phyloP scores from a whole-genome alignment of 139 green algal genomes.

The Asterochloris erici region DNA sequence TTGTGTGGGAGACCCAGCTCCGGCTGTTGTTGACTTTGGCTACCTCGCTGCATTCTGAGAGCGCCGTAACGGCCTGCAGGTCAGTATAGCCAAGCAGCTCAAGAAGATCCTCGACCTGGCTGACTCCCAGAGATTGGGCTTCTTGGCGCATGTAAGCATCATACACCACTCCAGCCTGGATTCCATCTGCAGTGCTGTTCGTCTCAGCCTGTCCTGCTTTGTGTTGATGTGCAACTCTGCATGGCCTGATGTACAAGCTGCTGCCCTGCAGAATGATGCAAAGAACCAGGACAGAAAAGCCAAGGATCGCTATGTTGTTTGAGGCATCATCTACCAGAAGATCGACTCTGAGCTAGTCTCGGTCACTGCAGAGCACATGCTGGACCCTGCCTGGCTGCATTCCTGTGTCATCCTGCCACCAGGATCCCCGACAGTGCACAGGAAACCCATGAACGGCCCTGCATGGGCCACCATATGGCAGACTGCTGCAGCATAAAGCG shows the following conservation, averaged over 20 bases:
- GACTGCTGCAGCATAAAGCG: no score
- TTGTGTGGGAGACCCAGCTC: no score
- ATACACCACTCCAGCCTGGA: background rate
- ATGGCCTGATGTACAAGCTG: background rate
- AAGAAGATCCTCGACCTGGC: slow-evolving; percentile 88
- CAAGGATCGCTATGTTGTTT: slow-evolving; percentile 88
- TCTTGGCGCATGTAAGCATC: slow-evolving; percentile 76
- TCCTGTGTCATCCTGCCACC: no score
- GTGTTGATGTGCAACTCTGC: background rate
- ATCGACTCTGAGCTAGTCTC: no score
- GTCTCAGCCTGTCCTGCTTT: background rate
- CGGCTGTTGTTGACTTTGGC: no score
- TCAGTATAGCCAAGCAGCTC: slow-evolving; percentile 83
- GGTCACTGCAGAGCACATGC: no score
- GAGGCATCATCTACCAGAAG: background rate
- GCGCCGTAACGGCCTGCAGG: slow-evolving; percentile 38
- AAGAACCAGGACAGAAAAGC: slow-evolving; percentile 76
- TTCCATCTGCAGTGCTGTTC: background rate
- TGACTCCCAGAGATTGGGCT: slow-evolving; percentile 78
- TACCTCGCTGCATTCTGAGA: no score
- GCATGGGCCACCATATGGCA: no score
- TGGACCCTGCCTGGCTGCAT: no score
- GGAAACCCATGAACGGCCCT: no score
- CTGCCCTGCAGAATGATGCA: slow-evolving; percentile 55
- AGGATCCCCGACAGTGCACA: no score